These are phyloP conservation scores for Russula griseocarnosa DNA, from an alignment of 768 basidiomycete genomes.

Conservation along the genomic window DNA sequence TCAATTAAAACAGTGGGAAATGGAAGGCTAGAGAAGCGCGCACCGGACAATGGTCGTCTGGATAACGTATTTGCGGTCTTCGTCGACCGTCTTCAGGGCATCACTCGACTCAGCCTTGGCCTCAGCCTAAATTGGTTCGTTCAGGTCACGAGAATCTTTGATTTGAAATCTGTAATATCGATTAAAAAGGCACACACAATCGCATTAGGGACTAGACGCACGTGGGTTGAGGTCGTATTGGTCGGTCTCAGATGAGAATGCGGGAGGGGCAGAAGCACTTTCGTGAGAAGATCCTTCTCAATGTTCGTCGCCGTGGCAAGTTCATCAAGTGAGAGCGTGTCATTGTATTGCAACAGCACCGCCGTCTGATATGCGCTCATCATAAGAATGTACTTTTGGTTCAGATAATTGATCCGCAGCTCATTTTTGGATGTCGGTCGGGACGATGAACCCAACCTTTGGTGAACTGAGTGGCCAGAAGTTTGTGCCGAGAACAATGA, in stretches of 20 bases:
- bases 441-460: conserved; percentile 81
- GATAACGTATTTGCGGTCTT: conserved; percentile 94
- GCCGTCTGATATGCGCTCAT: conserved; percentile 94
- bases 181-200: not conserved
- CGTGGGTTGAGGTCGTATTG: conserved; percentile 91
- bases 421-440: conserved; percentile 92
- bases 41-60: conserved; percentile 90
- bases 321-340: conserved; percentile 80
- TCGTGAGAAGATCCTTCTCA: conserved; percentile 72
- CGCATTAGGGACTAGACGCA: conserved; percentile 32
- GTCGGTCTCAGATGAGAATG: conserved; percentile 75
- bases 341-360: conserved; percentile 91
- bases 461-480: conserved; percentile 93
- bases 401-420: conserved; percentile 85
- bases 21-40: conserved; percentile 20
- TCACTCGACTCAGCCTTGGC: conserved; percentile 87
- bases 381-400: conserved; percentile 95
- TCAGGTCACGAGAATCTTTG: conserved; percentile 87
- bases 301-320: conserved; percentile 75
- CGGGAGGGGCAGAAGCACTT: conserved; percentile 60
- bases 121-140: conserved; percentile 91
- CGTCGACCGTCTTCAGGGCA: conserved; percentile 91
- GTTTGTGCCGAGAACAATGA: conserved; percentile 93
- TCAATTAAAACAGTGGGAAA: conserved; percentile 11
- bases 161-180: conserved; percentile 65